Percentiles rank a stretch among this genome's conserved stretches.
Conservation (phyloP, 495 filamentous ascomycete genomes). For the Hyaloscypha hepaticicola region DNA sequence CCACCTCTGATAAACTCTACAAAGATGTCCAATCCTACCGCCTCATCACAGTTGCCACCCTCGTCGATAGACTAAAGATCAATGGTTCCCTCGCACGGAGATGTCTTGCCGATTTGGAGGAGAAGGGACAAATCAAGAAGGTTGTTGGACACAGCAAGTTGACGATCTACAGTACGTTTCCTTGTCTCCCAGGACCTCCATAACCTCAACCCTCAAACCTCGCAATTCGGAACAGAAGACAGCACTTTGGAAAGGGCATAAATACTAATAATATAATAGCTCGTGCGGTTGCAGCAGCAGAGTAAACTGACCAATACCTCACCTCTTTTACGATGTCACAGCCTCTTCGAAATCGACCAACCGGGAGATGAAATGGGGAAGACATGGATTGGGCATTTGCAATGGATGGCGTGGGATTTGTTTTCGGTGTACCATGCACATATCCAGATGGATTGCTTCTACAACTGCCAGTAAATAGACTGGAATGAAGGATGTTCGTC, state of each 20-base stretch:
- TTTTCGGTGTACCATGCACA: conserved; percentile 33
- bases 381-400: conserved; percentile 34
- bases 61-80: conserved; percentile 99
- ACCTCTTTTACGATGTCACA: conserved; percentile 32
- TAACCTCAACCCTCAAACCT: no score
- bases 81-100: conserved; percentile 93
- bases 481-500: conserved; percentile 2
- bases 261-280: conserved; percentile 47
- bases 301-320: conserved; percentile 42
- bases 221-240: no score
- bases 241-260: neutral
- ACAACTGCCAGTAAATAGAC: conserved; percentile 10
- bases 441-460: conserved; percentile 34
- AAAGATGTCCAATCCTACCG: conserved; percentile 99
- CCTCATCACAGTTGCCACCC: conserved; percentile 96
- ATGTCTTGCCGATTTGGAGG: conserved; percentile 91
- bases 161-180: conserved; percentile 92
- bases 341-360: conserved; percentile 24
- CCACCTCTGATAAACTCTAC: conserved; percentile 86
- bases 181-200: neutral
- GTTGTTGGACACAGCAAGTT: conserved; percentile 94
- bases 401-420: conserved; percentile 30
- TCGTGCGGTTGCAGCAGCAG: conserved; percentile 58
- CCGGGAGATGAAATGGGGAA: conserved; percentile 24
- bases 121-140: conserved; percentile 98